Percentiles rank a stretch among this genome's conserved stretches.
These are phyloP conservation scores for Groenewaldozyma sp. DNA, from an alignment of 1,139 yeast species.

Conservation along the genomic window DNA sequence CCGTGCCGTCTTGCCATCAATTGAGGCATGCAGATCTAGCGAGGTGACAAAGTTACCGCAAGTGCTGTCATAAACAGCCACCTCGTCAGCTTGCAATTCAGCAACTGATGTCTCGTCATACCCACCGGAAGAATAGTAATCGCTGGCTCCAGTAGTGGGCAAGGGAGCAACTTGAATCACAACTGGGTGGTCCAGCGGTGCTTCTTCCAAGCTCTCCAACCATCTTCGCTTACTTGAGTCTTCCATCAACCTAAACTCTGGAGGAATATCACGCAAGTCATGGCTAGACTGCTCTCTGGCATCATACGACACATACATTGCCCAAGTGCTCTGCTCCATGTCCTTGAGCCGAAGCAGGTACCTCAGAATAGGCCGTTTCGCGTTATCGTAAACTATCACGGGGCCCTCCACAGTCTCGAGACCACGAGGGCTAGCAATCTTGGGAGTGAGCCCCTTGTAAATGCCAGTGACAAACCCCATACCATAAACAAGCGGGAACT, in stretches of 20 bases:
- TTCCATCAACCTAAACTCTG: neutral
- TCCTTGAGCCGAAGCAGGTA: conserved; percentile 31
- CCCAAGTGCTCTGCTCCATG: conserved; percentile 42
- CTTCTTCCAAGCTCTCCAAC: neutral
- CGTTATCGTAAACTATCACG: conserved; percentile 30
- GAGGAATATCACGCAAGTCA: neutral
- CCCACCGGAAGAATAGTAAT: too few relatives aligned
- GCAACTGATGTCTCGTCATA: conserved; percentile 35
- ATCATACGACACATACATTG: conserved; percentile 39
- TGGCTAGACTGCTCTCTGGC: neutral
- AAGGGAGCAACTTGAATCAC: conserved; percentile 1
- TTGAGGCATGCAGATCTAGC: conserved; percentile 32
- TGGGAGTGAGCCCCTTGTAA: conserved; percentile 52
- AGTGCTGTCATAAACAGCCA: conserved; percentile 35
- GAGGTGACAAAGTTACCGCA: conserved; percentile 50
- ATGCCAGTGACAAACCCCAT: conserved; percentile 62
- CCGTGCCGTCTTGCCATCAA: conserved; percentile 19
- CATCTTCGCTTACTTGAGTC: neutral
- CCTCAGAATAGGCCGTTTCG: conserved; percentile 29
- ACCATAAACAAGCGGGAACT: conserved; percentile 47
- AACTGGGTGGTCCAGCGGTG: neutral
- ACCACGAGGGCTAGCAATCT: conserved; percentile 44
- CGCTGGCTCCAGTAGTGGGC: neutral
- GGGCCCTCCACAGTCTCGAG: conserved; percentile 23
- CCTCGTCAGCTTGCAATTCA: conserved; percentile 19